Percentiles rank a stretch among this genome's conserved stretches.
Conservation (phyloP, 305 asterid genomes). For the Vinca major region DNA sequence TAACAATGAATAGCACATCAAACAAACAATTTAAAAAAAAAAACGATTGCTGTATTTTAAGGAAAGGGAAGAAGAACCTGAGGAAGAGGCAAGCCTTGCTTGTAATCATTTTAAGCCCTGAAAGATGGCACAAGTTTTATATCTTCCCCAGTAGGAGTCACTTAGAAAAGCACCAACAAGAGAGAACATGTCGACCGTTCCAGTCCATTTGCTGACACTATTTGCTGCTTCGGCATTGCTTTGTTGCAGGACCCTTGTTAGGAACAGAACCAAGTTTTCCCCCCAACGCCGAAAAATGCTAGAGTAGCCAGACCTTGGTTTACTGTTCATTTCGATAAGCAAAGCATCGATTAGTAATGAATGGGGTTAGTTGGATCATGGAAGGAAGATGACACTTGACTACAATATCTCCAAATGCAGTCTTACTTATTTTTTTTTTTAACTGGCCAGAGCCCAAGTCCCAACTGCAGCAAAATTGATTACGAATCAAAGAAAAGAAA, state of each 20-base stretch:
- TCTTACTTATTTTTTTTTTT: too few relatives aligned
- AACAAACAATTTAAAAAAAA: too few relatives aligned
- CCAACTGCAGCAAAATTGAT: too few relatives aligned
- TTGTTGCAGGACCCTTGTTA: slow-evolving; percentile 58
- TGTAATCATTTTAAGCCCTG: too few relatives aligned
- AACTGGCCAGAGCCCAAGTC: too few relatives aligned
- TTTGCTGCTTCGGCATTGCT: slow-evolving; percentile 65
- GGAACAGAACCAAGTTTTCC: slow-evolving; percentile 53
- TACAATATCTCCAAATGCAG: too few relatives aligned
- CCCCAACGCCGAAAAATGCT: slow-evolving; percentile 74
- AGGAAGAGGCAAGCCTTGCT: too few relatives aligned
- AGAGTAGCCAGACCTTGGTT: slow-evolving; percentile 77
- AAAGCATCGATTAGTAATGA: not conserved
- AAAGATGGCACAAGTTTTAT: slow-evolving; percentile 55
- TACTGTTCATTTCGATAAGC: slow-evolving; percentile 19
- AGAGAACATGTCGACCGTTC: slow-evolving; percentile 67
- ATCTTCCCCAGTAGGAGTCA: slow-evolving; percentile 78
- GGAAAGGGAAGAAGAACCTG: too few relatives aligned
- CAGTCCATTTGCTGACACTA: slow-evolving; percentile 78
- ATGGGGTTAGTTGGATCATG: not conserved
- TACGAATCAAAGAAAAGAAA: too few relatives aligned
- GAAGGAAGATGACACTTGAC: too few relatives aligned
- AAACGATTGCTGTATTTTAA: too few relatives aligned
- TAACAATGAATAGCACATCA: too few relatives aligned
- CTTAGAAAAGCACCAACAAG: slow-evolving; percentile 69